Percentiles rank a stretch among this genome's conserved stretches.
phyloP scores from a whole-genome alignment of 2,329 filamentous ascomycete species.

The Xylaria sp. region DNA sequence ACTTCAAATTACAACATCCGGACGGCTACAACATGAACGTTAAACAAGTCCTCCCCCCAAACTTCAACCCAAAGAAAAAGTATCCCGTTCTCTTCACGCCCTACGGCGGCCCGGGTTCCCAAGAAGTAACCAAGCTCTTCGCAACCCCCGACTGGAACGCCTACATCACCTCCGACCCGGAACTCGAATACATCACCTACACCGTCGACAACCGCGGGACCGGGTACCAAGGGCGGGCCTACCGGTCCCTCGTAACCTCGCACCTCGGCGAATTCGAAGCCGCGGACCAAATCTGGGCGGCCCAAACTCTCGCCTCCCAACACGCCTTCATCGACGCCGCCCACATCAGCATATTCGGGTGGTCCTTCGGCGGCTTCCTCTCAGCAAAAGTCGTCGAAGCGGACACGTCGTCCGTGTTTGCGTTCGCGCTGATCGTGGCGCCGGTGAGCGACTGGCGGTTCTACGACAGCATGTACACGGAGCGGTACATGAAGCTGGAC shows the following conservation, averaged over 20 bases:
- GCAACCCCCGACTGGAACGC: constrained; percentile 51
- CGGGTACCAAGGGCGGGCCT: constrained; percentile 57
- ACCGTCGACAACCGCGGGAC: constrained; percentile 66
- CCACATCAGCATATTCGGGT: constrained; percentile 63
- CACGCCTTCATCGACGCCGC: constrained; percentile 51
- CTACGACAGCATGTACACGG: constrained; percentile 67
- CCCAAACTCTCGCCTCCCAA: constrained; percentile 46
- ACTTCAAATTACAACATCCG: constrained; percentile 57
- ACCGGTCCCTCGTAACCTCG: constrained; percentile 52
- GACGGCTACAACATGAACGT: constrained; percentile 59
- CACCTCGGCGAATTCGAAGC: constrained; percentile 60
- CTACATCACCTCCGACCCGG: constrained; percentile 62
- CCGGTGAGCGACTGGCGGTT: constrained; percentile 65
- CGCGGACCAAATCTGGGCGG: constrained; percentile 63
- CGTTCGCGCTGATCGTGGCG: constrained; percentile 57
- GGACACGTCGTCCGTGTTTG: constrained; percentile 52
- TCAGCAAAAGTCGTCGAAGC: constrained; percentile 61
- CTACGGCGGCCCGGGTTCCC: constrained; percentile 62
- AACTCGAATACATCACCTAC: constrained; percentile 62
- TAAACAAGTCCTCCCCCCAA: constrained; percentile 59
- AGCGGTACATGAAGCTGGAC: constrained; percentile 67
- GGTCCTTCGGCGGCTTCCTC: constrained; percentile 64
- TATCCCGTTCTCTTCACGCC: constrained; percentile 64
- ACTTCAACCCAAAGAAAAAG: constrained; percentile 57
- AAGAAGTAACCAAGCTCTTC: constrained; percentile 55